Conservation (phyloP, 176 grass and related monocot species). For the Puya raimondii region DNA sequence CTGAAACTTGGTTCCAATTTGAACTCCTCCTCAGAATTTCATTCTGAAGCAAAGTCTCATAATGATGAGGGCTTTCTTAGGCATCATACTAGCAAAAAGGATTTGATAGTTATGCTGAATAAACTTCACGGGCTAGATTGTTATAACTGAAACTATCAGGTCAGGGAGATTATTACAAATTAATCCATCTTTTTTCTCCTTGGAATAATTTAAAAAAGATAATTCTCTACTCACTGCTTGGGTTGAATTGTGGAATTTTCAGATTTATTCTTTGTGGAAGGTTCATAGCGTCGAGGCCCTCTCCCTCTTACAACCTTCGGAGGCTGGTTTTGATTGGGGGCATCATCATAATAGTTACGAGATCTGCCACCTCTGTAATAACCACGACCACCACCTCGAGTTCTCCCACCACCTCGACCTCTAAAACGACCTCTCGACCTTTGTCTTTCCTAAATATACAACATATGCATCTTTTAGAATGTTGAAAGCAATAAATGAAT, state of each 20-base stretch:
- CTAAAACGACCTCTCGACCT: slow-evolving; percentile 40
- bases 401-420: slow-evolving; percentile 44
- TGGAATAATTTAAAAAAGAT: slow-evolving; percentile 3
- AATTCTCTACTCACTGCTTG: slow-evolving; percentile 42
- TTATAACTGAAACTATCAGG: too few species aligned
- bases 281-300: slow-evolving; percentile 63
- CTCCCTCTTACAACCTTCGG: slow-evolving; percentile 42
- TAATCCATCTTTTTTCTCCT: too few species aligned
- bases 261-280: slow-evolving; percentile 31
- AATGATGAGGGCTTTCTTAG: too few species aligned
- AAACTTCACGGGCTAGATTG: too few species aligned
- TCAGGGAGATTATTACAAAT: too few species aligned
- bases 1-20: too few species aligned
- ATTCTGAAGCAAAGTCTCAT: too few species aligned
- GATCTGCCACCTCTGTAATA: slow-evolving; percentile 40
- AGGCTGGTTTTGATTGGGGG: slow-evolving; percentile 34
- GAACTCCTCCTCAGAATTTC: too few species aligned
- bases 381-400: slow-evolving; percentile 27
- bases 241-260: slow-evolving; percentile 43
- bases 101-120: too few species aligned
- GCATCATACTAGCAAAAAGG: too few species aligned
- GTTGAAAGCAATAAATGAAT: slow-evolving; percentile 10
- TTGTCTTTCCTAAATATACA: slow-evolving; percentile 26
- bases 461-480: not conserved
- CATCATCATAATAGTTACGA: slow-evolving; percentile 32